Evolutionary conservation across 805 yeast genomes (phyloP).

Genomic region (Candida pseudofarinosa): DNA sequence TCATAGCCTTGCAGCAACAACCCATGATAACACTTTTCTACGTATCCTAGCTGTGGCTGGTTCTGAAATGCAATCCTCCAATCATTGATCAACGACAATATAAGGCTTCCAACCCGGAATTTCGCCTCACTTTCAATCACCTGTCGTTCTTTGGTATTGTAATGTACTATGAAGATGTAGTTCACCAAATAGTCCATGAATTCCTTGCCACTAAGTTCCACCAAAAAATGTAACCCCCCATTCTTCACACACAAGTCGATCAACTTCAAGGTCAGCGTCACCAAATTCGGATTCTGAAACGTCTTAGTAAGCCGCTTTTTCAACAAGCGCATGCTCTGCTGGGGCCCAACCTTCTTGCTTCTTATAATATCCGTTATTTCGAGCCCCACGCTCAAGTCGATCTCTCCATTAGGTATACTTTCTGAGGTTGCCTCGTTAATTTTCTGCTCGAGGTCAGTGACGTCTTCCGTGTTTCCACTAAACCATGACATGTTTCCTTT

Average conservation of each 20-base stretch:
- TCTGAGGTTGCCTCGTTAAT: slow-evolving; percentile 81
- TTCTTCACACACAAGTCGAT: slow-evolving; percentile 87
- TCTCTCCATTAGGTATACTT: slow-evolving; percentile 87
- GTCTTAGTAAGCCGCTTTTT: slow-evolving; percentile 65
- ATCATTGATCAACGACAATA: slow-evolving; percentile 63
- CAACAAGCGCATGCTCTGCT: slow-evolving; percentile 79
- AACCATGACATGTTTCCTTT: slow-evolving; percentile 52
- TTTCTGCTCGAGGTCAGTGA: slow-evolving; percentile 51
- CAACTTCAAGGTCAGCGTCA: slow-evolving; percentile 69
- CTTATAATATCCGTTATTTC: slow-evolving; percentile 87
- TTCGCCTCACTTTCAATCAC: slow-evolving; percentile 22
- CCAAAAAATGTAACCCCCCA: slow-evolving; percentile 82
- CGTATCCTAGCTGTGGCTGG: slow-evolving; percentile 61
- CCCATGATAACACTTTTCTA: slow-evolving; percentile 56
- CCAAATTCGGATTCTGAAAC: slow-evolving; percentile 70
- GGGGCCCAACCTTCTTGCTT: slow-evolving; percentile 72
- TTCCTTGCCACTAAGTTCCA: slow-evolving; percentile 77
- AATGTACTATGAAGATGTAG: slow-evolving; percentile 34
- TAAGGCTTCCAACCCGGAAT: slow-evolving; percentile 48
- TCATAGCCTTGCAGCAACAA: slow-evolving; percentile 59
- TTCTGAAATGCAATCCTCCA: slow-evolving; percentile 75
- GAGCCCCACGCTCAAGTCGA: slow-evolving; percentile 65
- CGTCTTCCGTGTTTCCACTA: slow-evolving; percentile 28
- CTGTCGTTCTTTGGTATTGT: slow-evolving; percentile 26
- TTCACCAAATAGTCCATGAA: slow-evolving; percentile 77